Evolutionary conservation across 805 yeast species (phyloP), one percentile per base, ranked within the genome.

Genomic region (Ogataea naganishii): DNA sequence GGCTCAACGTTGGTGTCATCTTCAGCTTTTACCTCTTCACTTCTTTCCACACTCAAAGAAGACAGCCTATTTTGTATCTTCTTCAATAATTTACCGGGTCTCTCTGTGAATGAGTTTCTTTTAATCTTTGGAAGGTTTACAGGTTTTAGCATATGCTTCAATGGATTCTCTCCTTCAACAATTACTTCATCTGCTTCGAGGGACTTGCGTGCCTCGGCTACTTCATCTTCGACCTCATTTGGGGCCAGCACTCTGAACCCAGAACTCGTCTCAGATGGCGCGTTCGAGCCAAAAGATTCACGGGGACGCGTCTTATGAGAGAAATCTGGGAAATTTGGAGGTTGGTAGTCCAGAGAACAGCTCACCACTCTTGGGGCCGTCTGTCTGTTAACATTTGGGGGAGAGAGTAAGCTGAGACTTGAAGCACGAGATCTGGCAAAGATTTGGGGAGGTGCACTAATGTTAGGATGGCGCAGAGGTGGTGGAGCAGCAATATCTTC

Each of bases 1-100:
- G 7, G 16, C 11, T 9, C 26, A n/a, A 18, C 22, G 19, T 29
- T 23, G 7, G 27, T 23, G n/a, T n/a, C 11, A 17, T 24, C 10
- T 4, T 17, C 22, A 16, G 18, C 23, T 5, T 7, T 20, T 12
- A 14, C 3, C 11, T n/a, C n/a, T n/a, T n/a, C n/a, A n/a, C n/a
- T n/a, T n/a, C n/a, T n/a, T 5, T 14, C 17, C 18, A 18, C 7
- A 20, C 16, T 26, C 16, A 26, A 18, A 18, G 16, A 18, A 11
- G 29, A 26, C 6, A 26, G 16, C 16, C 29, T 26, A 9, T 26
- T 6, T 14, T 27, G 30, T 9, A 27, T 10, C 12, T 27, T 27
- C 10, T 20, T 27, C 3, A 27, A 18, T 8, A 27, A 27, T 5
- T 23, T 16, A 8, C 24, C 19, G 8, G 29, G 18, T 13, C n/a